Evolutionary conservation across 2,329 filamentous ascomycete genomes (phyloP).

Genomic region (Colletotrichum sojae): DNA sequence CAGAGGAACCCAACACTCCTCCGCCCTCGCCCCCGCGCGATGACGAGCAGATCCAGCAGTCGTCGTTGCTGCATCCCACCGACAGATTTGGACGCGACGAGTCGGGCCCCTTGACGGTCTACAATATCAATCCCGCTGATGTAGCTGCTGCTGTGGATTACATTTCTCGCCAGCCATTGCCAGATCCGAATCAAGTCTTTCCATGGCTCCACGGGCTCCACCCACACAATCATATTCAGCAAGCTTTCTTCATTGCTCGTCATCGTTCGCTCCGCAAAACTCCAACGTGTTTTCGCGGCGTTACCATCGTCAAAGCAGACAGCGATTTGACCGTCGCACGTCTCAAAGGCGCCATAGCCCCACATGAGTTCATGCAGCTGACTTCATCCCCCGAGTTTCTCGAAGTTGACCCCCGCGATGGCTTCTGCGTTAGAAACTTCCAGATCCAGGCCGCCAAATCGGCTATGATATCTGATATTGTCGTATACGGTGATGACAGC

Average conservation of each 20-base stretch:
- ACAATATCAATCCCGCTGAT: constrained; percentile 77
- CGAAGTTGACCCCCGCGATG: constrained; percentile 87
- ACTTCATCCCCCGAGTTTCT: constrained; percentile 74
- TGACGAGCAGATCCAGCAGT: constrained; percentile 67
- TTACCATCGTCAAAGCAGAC: constrained; percentile 91
- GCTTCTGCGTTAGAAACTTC: constrained; percentile 97
- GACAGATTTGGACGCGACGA: constrained; percentile 68
- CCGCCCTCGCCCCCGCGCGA: constrained; percentile 70
- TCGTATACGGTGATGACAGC: constrained; percentile 87
- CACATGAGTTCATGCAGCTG: constrained; percentile 80
- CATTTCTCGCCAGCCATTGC: constrained; percentile 83
- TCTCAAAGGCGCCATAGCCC: constrained; percentile 88
- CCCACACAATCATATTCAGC: constrained; percentile 88
- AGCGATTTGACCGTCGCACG: constrained; percentile 81
- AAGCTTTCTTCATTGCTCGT: constrained; percentile 88
- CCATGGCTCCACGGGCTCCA: constrained; percentile 97
- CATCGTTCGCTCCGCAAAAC: constrained; percentile 78
- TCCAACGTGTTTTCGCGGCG: constrained; percentile 82
- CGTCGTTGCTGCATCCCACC: constrained; percentile 83
- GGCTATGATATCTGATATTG: constrained; percentile 89
- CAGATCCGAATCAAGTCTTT: constrained; percentile 88
- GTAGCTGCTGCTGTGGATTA: constrained; percentile 83
- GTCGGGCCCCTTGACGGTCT: constrained; percentile 73
- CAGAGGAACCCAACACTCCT: constrained; percentile 71
- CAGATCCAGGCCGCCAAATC: constrained; percentile 94